Conservation (phyloP, 2,329 filamentous ascomycete species). For the Verticillium nonalfalfae region DNA sequence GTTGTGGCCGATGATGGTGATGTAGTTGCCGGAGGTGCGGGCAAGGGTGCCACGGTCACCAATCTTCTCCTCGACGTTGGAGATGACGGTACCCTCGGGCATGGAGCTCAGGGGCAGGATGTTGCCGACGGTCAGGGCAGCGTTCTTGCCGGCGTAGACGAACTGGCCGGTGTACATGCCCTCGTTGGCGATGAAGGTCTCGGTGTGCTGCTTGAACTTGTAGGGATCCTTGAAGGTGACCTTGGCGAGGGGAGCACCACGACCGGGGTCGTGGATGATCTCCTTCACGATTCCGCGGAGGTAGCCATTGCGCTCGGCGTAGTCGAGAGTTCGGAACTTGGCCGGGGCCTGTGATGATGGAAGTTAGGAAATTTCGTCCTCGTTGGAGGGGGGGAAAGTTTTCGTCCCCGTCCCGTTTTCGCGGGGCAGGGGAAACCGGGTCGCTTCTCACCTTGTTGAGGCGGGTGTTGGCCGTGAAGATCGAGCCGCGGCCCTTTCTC, state of each 20-base stretch:
- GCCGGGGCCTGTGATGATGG: conserved; percentile 33
- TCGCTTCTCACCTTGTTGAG: conserved; percentile 88
- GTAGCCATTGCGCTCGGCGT: conserved; percentile 95
- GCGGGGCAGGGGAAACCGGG: not conserved
- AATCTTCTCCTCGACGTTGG: conserved; percentile 98
- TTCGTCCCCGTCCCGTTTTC: not conserved
- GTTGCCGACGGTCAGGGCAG: conserved; percentile 93
- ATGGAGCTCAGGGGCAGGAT: conserved; percentile 89
- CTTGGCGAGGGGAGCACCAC: conserved; percentile 95
- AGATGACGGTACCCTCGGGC: conserved; percentile 98
- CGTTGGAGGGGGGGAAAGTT: not conserved
- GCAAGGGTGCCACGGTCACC: conserved; percentile 95
- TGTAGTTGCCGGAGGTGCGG: conserved; percentile 98
- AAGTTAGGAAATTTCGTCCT: conserved; percentile 7
- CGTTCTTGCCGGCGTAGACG: conserved; percentile 99
- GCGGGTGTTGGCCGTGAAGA: conserved; percentile 72
- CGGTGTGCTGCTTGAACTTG: conserved; percentile 93
- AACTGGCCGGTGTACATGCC: conserved; percentile 99
- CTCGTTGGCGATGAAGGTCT: conserved; percentile 99
- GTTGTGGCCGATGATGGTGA: conserved; percentile 97
- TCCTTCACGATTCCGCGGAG: conserved; percentile 96
- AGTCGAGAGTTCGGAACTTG: conserved; percentile 97
- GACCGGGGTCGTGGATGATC: conserved; percentile 97
- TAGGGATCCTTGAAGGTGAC: conserved; percentile 97
- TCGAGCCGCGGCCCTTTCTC: conserved; percentile 54